These are phyloP conservation scores for Pulchroboletus neoregius DNA, from an alignment of 1,284 basidiomycete species.

Conservation along the genomic window DNA sequence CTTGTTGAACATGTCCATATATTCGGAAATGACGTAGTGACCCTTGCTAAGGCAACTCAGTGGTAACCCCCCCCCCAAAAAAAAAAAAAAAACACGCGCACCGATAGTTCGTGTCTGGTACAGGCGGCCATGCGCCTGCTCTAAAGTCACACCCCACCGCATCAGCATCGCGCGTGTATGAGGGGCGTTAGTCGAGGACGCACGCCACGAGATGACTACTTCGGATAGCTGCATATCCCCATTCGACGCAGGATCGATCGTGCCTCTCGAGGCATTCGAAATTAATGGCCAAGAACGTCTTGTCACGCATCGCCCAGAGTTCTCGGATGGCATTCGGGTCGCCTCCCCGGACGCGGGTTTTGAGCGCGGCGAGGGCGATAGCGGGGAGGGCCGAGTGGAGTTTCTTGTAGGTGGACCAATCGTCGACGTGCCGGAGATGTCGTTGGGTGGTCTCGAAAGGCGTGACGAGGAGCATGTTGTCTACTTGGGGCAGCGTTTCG, in stretches of 20 bases:
- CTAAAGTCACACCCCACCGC: constrained; percentile 43
- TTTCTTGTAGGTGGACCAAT: constrained; percentile 70
- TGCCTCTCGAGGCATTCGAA: constrained; percentile 84
- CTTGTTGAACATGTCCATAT: constrained; percentile 69
- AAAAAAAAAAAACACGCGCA: constrained; percentile 25
- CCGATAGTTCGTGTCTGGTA: constrained; percentile 78
- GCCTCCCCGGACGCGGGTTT: constrained; percentile 63
- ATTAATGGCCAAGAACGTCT: constrained; percentile 71
- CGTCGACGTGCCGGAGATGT: constrained; percentile 66
- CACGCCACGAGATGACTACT: constrained; percentile 71
- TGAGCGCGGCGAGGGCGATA: constrained; percentile 64
- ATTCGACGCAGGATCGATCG: constrained; percentile 64
- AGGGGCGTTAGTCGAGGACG: too few relatives aligned
- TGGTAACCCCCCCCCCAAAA: neutral
- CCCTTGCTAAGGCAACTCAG: constrained; percentile 53
- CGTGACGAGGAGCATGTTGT: constrained; percentile 60
- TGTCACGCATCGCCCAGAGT: constrained; percentile 67
- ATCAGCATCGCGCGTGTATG: too few relatives aligned
- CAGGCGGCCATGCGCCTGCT: constrained; percentile 73
- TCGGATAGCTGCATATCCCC: constrained; percentile 76
- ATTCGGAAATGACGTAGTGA: constrained; percentile 76
- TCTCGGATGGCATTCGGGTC: constrained; percentile 64
- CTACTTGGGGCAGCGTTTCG: constrained; percentile 64
- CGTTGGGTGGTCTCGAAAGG: constrained; percentile 68
- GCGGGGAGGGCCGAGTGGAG: constrained; percentile 70